phyloP scores from a whole-genome alignment of 345 rosid species.

The Draba incana region DNA sequence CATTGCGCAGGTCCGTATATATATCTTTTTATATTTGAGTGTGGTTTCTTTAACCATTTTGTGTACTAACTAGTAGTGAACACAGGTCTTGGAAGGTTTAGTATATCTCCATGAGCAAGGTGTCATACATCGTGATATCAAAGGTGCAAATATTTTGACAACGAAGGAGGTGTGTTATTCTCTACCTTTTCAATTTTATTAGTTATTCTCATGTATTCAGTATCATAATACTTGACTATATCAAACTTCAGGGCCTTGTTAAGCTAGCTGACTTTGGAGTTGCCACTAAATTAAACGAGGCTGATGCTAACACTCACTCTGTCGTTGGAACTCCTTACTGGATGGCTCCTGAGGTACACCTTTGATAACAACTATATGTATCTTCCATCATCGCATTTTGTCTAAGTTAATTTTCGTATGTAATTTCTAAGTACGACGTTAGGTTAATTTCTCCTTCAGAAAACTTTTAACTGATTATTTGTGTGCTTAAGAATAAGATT shows the following conservation, averaged over 20 bases:
- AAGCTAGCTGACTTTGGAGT: slow-evolving; percentile 99
- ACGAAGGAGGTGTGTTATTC: slow-evolving; percentile 76
- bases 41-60: slow-evolving; percentile 5
- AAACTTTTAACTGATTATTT: background rate
- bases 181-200: slow-evolving; percentile 7
- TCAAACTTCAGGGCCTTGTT: slow-evolving; percentile 80
- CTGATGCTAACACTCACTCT: slow-evolving; percentile 96
- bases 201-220: slow-evolving; percentile 7
- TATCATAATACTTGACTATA: slow-evolving; percentile 20
- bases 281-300: slow-evolving; percentile 97
- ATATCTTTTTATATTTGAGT: slow-evolving; percentile 32
- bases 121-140: slow-evolving; percentile 98
- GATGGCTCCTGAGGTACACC: slow-evolving; percentile 99
- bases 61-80: slow-evolving; percentile 36
- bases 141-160: slow-evolving; percentile 97
- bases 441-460: too few relatives aligned
- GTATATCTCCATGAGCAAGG: slow-evolving; percentile 98
- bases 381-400: slow-evolving; percentile 4
- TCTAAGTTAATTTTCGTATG: slow-evolving; percentile 6
- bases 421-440: too few relatives aligned
- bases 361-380: slow-evolving; percentile 5
- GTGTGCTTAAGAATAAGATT: slow-evolving; percentile 11
- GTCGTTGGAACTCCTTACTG: slow-evolving; percentile 99
- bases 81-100: slow-evolving; percentile 93
- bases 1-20: slow-evolving; percentile 86